Evolutionary conservation across 2,329 filamentous ascomycete species (phyloP), one percentile per base, ranked within the genome.

Genomic region (Byssochlamys sp.): DNA sequence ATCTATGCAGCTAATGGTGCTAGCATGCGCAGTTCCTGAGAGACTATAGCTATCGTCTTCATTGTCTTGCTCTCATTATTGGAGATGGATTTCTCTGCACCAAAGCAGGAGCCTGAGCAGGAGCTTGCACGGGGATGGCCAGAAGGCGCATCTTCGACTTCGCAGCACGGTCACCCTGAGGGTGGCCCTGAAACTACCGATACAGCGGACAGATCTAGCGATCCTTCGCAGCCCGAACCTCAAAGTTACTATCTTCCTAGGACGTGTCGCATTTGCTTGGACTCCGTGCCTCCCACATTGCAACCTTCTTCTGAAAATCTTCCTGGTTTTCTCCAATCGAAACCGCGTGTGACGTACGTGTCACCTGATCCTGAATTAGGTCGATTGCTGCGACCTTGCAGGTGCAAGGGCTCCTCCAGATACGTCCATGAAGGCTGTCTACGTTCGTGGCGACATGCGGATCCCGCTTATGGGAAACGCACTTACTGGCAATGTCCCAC

Each of bases 401-500:
- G 87, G 75, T 99, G 94, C 81, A 95, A 90, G 76, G 94, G 94
- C 55, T 90, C 89, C 45, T 89, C 92, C 65, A 89, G 89, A 75
- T 96, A 95, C 73, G 91, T 97, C 26, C 94, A 99, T 72, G 90
- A 96, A 73, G 88, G 85, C 29, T 99, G 94, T 69, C 79, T 99
- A 53, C 84, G 88, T 66, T 80, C 83, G 10, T 97, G 91, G 90
- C 84, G 94, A 64, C 81, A 86, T 61, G 82, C 89, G 50, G 84
- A 90, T 68, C 87, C 89, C 0, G 67, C 80, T 48, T 81, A 83
- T 62, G 75, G 77, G 49, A 76, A 75, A 58, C 82, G 88, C 57
- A 90, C 91, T 65, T 95, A 86, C 70, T 96, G 87, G 84, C 82
- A 89, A 66, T 97, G 92, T 68, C 89, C 89, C 24, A 96, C 90